Evolutionary conservation across 805 yeast genomes (phyloP), one percentile per base, ranked within the genome.

Genomic region (Kodamaea restingae): DNA sequence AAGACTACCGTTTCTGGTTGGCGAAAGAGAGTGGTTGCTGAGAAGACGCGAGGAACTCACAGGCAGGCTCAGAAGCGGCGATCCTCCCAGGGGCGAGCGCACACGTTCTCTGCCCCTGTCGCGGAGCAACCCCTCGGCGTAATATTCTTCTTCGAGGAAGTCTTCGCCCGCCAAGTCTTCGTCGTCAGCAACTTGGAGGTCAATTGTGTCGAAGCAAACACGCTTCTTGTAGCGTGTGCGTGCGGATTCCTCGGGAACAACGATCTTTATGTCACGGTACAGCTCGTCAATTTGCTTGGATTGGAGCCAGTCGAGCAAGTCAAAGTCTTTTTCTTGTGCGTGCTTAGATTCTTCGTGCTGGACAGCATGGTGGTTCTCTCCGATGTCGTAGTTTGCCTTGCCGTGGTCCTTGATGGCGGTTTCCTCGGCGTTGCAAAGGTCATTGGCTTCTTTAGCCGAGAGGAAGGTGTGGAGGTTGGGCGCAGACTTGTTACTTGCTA

Each of bases 131-230:
- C 31, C 39, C 11, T 15, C 32, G 29, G 11, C 22, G 15, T 18
- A 15, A n/a, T 30, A 8, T n/a, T 25, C 35, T 4, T 18, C 24
- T 10, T 26, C 29, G 9, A 30, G 21, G 21, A 17, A 30, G 32
- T 30, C 32, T 18, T 21, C 29, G 5, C 32, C 38, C 14, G 21
- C 32, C 18, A 39, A 40, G 24, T 52, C 54, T 28, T 49, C 52
- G n/a, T 40, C 48, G n/a, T 49, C 57, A 24, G 49, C 50, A 42
- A 52, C 60, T 40, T 56, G 55, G 18, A 67, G 37, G 41, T 75
- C 67, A 14, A 77, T 71, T 12, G 81, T 75, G 53, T 77, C 81
- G 49, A 76, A 77, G 2, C 78, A 70, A 2, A 77, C 79, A 35
- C 76, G 54, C 21, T 60, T 60, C 12, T 49, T 39, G 42, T 54